Percentiles rank a stretch among this genome's conserved stretches.
These are phyloP conservation scores for Hippophae tibetana DNA, from an alignment of 306 rosid genomes.

Conservation along the genomic window DNA sequence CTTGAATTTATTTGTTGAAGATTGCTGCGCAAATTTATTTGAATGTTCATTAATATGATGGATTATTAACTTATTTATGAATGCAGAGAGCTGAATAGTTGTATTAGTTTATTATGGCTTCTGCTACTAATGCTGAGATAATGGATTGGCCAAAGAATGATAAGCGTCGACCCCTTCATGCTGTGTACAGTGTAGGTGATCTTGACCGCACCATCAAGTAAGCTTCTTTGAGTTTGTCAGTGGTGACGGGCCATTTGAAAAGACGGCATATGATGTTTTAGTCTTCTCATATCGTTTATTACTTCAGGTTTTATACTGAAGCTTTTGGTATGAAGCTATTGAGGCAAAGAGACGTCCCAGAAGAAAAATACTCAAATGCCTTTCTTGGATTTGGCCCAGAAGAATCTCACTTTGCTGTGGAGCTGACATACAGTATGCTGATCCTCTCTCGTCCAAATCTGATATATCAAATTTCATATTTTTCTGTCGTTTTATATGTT, in stretches of 20 bases:
- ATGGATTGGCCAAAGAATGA: slow-evolving; percentile 86
- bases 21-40: no score
- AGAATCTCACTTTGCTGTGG: slow-evolving; percentile 69
- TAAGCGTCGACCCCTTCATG: slow-evolving; percentile 80
- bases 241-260: background rate
- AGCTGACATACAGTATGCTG: slow-evolving; percentile 75
- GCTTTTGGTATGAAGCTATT: slow-evolving; percentile 74
- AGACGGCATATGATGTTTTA: background rate
- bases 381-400: slow-evolving; percentile 88
- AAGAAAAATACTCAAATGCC: slow-evolving; percentile 86
- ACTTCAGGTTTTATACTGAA: slow-evolving; percentile 75
- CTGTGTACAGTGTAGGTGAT: slow-evolving; percentile 92
- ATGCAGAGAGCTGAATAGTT: slow-evolving; percentile 11
- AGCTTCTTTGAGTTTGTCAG: background rate
- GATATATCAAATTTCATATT: background rate
- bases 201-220: slow-evolving; percentile 95
- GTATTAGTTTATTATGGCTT: slow-evolving; percentile 31
- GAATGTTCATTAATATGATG: background rate
- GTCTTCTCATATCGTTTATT: background rate
- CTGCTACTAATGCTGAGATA: slow-evolving; percentile 47
- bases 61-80: background rate
- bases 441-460: slow-evolving; percentile 6
- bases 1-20: no score
- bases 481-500: background rate
- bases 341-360: slow-evolving; percentile 78